Evolutionary conservation across 164 flowering plant species (phyloP).

Genomic region (Annona cherimola): DNA sequence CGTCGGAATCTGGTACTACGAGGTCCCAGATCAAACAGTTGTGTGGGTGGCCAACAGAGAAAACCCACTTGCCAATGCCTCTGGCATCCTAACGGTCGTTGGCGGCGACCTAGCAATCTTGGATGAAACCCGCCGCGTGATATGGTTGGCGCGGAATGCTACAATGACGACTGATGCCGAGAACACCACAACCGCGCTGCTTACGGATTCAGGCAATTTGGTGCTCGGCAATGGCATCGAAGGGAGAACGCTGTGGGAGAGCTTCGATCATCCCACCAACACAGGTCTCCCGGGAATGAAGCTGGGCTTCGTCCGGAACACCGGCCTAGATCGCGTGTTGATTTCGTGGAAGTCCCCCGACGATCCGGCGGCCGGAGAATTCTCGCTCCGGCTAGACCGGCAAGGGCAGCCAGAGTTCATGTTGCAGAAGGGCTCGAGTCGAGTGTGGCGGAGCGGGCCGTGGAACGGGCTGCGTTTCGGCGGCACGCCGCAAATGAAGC

Average conservation of each 20-base stretch:
- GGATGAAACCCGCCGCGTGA: neutral
- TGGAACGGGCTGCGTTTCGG: slow-evolving; percentile 56
- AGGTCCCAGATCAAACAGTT: slow-evolving; percentile 6
- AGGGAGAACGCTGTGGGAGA: neutral
- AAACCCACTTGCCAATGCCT: slow-evolving; percentile 30
- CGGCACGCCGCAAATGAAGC: slow-evolving; percentile 53
- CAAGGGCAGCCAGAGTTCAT: slow-evolving; percentile 32
- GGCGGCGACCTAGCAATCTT: slow-evolving; percentile 26
- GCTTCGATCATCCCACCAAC: slow-evolving; percentile 14
- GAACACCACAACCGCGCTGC: slow-evolving; percentile 18
- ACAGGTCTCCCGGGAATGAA: slow-evolving; percentile 31
- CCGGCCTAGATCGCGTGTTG: slow-evolving; percentile 6
- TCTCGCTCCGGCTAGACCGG: slow-evolving; percentile 20
- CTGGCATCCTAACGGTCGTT: slow-evolving; percentile 23
- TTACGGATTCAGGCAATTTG: slow-evolving; percentile 44
- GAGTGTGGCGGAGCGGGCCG: slow-evolving; percentile 42
- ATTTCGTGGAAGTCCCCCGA: slow-evolving; percentile 30
- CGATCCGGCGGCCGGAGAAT: slow-evolving; percentile 48
- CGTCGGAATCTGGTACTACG: slow-evolving; percentile 15
- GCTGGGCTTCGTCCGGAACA: slow-evolving; percentile 19
- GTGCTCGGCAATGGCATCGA: slow-evolving; percentile 22
- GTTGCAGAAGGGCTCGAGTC: slow-evolving; percentile 1
- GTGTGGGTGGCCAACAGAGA: slow-evolving; percentile 68
- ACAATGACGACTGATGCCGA: neutral
- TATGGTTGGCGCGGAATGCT: too few relatives aligned